Conservation (phyloP, 805 yeast genomes). For the Myxozyma udenii region DNA sequence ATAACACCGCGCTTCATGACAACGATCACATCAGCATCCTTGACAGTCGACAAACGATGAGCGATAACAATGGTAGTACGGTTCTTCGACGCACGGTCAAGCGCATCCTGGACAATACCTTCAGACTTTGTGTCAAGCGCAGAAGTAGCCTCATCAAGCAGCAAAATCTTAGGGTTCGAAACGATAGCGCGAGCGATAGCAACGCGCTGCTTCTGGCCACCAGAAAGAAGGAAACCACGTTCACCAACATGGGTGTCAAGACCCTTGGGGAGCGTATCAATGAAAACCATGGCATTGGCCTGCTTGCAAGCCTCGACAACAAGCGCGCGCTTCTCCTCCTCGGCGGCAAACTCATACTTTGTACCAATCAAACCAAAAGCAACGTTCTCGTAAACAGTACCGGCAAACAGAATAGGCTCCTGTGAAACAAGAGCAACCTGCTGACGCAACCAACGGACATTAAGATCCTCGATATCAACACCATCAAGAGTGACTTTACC, state of each 20-base stretch:
- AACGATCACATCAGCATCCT: conserved; percentile 48
- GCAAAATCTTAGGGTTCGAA: conserved; percentile 53
- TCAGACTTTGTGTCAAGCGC: conserved; percentile 63
- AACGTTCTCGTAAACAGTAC: conserved; percentile 73
- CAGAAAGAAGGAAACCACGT: conserved; percentile 58
- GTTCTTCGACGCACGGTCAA: conserved; percentile 37
- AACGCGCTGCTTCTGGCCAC: conserved; percentile 65
- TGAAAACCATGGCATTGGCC: conserved; percentile 54
- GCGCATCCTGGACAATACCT: conserved; percentile 55
- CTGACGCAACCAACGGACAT: conserved; percentile 51
- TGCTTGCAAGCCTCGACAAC: conserved; percentile 46
- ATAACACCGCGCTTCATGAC: conserved; percentile 48
- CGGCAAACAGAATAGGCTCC: conserved; percentile 63
- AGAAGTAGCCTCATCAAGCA: conserved; percentile 66
- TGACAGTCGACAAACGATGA: conserved; percentile 50
- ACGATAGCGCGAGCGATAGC: conserved; percentile 62
- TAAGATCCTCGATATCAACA: conserved; percentile 47
- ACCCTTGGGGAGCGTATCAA: conserved; percentile 51
- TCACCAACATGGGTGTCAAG: conserved; percentile 53
- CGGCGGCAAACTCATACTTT: conserved; percentile 36
- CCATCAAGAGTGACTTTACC: conserved; percentile 52
- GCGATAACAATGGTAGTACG: conserved; percentile 52
- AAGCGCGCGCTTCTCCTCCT: conserved; percentile 41
- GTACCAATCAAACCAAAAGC: conserved; percentile 60
- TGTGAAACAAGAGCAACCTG: conserved; percentile 62